These are phyloP conservation scores for Casuarina cunninghamiana DNA, from an alignment of 306 rosid species.

Conservation along the genomic window DNA sequence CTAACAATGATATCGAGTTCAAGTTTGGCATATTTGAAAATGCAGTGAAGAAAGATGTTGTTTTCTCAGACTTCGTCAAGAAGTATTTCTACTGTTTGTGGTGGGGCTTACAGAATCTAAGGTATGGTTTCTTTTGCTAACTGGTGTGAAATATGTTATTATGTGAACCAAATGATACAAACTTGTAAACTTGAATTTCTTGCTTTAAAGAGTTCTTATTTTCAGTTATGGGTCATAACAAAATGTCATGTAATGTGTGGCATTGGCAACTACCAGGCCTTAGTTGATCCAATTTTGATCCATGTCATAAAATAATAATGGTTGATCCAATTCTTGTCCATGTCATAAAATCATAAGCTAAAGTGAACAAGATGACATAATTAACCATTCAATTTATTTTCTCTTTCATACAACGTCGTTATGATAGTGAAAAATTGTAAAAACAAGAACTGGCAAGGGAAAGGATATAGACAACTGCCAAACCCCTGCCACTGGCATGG, in stretches of 20 bases:
- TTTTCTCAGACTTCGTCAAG: conserved; percentile 57
- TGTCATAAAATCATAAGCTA: too few species aligned
- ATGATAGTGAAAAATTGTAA: neutral
- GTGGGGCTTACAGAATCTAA: conserved; percentile 98
- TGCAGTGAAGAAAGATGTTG: conserved; percentile 64
- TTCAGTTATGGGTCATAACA: too few species aligned
- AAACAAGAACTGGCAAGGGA: neutral
- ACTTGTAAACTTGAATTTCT: neutral
- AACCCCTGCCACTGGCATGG: neutral
- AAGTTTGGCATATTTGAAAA: conserved; percentile 65
- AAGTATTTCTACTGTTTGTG: conserved; percentile 91
- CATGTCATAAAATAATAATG: too few species aligned
- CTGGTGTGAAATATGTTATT: conserved; percentile 2
- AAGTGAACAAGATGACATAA: neutral
- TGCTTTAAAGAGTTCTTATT: too few species aligned
- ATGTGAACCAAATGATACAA: conserved; percentile 27
- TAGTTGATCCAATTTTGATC: too few species aligned
- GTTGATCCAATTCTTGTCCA: too few species aligned
- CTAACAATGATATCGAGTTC: conserved; percentile 43
- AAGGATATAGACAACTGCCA: neutral
- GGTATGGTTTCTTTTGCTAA: conserved; percentile 49
- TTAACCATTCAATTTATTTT: neutral
- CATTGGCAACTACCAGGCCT: too few species aligned
- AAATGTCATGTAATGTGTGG: too few species aligned
- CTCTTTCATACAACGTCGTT: neutral